phyloP scores from a whole-genome alignment of 176 grass and related monocot species.

The Aegilops speltoides region DNA sequence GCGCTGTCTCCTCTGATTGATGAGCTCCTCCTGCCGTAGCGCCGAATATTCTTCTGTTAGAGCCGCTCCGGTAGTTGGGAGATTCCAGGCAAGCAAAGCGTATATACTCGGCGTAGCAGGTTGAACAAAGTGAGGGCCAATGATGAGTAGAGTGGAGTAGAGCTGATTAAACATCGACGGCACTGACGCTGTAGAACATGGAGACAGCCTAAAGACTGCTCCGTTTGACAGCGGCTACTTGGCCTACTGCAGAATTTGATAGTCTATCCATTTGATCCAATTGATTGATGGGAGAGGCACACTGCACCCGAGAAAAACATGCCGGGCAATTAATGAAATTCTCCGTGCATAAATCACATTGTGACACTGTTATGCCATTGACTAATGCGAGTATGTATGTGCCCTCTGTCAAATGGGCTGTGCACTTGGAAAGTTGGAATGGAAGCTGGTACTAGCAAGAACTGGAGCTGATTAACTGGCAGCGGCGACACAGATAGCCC shows the following conservation, averaged over 20 bases:
- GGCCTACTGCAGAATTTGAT: not conserved
- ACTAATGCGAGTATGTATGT: not conserved
- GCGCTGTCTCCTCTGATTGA: not conserved
- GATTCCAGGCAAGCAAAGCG: not conserved
- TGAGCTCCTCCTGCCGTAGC: not conserved
- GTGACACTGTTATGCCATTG: not conserved
- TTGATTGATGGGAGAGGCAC: not conserved
- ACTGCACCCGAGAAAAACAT: conserved; percentile 24
- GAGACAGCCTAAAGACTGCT: not conserved
- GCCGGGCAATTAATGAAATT: not conserved
- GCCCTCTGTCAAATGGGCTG: not conserved
- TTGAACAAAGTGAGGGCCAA: not conserved
- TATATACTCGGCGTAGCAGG: not conserved
- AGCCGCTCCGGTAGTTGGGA: not conserved
- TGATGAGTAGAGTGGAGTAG: not conserved
- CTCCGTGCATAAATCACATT: not conserved
- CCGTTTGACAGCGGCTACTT: not conserved
- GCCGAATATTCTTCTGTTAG: not conserved
- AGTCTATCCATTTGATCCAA: conserved; percentile 21
- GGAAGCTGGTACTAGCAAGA: not conserved
- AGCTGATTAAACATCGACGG: not conserved
- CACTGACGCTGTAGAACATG: not conserved
- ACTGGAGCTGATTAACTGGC: not conserved
- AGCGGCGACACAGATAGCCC: not conserved
- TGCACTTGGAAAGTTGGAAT: not conserved